Base-by-base conservation (phyloP, 768 basidiomycete genomes). In the Tephrocybe sp. region DNA sequence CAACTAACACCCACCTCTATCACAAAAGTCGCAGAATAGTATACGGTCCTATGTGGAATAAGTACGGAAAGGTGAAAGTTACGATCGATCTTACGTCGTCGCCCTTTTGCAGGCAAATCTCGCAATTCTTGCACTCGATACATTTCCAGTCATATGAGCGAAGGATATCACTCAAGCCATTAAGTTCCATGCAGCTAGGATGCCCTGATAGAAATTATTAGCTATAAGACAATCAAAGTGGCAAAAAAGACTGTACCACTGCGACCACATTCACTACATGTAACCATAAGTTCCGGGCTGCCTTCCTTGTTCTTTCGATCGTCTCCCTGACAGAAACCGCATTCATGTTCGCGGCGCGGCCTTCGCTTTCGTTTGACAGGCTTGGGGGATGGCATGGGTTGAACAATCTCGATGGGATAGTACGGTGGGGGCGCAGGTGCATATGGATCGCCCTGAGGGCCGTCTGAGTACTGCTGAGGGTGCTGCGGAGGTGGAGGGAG, bases 21-120 rank as follows among this genome's bases (percentile, higher is more conserved):
- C 95, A 67, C 95, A 98, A 48, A 75, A 80, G 75, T 98, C 95
- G 65, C 95, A 98, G 58, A 97, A 88, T 45, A 98, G 66, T 55
- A 97, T 84, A 45, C 80, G 78, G 45, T 78, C 82, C 90, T 94
- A 61, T 25, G 46, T 23, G 23, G 40, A 11, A 44, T 67, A 55
- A 66, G 61, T 45, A 9, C 31, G 23, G 21, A 8, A 47, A 10
- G 2, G 7, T 9, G 10, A 15, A 15, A 41, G 19, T 30, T 27
- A 50, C 25, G 24, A 22, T 30, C 37, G 46, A 45, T 73, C 91
- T 69, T 69, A 95, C 94, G 67, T 94, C 92, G 66, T 92, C 87
- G 18, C 88, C 91, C 62, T 94, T 93, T 59, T 82, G 71, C 38
- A 78, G 69, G 63, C 94, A 97, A 48, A 91, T 72, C 69, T 94